Percentiles rank a stretch among this genome's conserved stretches.
Evolutionary conservation across 176 grass and related monocot genomes (phyloP).

Genomic region (Oryza punctata): DNA sequence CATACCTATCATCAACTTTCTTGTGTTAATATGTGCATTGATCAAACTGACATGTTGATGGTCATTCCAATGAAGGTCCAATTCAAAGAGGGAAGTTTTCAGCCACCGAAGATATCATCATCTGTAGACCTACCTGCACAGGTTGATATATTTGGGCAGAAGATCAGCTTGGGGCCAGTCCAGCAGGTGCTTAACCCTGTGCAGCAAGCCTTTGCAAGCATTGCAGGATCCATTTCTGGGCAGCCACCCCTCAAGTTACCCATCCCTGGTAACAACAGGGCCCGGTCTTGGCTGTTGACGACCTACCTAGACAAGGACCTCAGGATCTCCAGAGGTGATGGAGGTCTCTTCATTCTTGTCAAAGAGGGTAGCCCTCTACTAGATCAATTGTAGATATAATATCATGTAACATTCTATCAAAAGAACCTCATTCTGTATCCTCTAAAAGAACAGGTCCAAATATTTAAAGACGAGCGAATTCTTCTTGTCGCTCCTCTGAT

Average conservation of each 20-base stretch:
- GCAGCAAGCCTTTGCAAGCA: constrained; percentile 63
- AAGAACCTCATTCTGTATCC: not conserved
- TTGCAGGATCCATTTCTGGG: constrained; percentile 74
- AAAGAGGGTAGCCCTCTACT: constrained; percentile 86
- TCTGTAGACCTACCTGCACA: constrained; percentile 68
- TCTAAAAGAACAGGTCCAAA: not conserved
- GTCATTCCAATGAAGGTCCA: constrained; percentile 56
- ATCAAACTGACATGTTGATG: not conserved
- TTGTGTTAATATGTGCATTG: not conserved
- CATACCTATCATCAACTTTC: not conserved
- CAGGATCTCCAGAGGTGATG: constrained; percentile 90
- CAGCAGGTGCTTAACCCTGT: constrained; percentile 61
- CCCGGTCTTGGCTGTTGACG: constrained; percentile 78
- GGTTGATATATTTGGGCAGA: constrained; percentile 82
- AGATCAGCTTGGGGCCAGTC: constrained; percentile 73
- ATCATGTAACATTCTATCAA: constrained; percentile 19
- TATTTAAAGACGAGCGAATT: not conserved
- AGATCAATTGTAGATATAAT: constrained; percentile 46
- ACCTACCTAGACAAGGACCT: constrained; percentile 90
- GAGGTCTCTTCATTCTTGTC: constrained; percentile 83
- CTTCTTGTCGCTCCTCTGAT: not conserved
- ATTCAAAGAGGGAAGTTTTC: constrained; percentile 85
- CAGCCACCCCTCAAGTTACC: constrained; percentile 78
- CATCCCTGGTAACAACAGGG: constrained; percentile 61
- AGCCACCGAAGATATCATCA: constrained; percentile 71